These are phyloP conservation scores for Dicorynia guianensis DNA, from an alignment of 306 rosid species.

Conservation along the genomic window DNA sequence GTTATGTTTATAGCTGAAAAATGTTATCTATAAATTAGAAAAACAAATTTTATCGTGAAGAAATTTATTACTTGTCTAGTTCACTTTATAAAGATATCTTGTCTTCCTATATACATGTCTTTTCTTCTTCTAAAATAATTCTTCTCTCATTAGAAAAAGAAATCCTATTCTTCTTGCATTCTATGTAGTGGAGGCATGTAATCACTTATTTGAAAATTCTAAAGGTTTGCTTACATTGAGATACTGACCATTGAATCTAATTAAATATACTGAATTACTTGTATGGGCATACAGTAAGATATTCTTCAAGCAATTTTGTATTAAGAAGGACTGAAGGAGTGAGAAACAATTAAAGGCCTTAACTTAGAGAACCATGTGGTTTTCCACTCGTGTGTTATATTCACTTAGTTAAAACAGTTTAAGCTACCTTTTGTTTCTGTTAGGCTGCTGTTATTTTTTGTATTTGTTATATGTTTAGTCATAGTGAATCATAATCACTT, in stretches of 20 bases:
- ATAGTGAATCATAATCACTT: neutral
- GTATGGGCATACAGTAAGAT: conserved; percentile 10
- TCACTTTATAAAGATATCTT: neutral
- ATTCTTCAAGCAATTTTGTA: neutral
- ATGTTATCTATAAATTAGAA: neutral
- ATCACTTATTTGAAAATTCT: neutral
- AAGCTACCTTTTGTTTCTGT: conserved; percentile 28
- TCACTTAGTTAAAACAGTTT: conserved; percentile 49
- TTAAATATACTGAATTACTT: neutral
- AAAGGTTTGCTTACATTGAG: neutral
- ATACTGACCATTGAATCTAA: conserved; percentile 5
- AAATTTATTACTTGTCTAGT: neutral
- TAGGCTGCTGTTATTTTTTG: conserved; percentile 5
- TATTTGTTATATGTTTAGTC: neutral
- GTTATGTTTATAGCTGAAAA: conserved; percentile 15
- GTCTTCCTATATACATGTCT: neutral
- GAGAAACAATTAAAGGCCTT: neutral
- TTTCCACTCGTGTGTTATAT: neutral
- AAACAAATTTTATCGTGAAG: no score
- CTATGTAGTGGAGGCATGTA: no score
- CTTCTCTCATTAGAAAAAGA: neutral
- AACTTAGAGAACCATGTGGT: neutral
- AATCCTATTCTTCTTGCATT: neutral
- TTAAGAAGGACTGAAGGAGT: neutral
- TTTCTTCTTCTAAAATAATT: neutral